A percentile compares a stretch with the other conserved stretches of the same genome.
Conservation (phyloP, 176 grass and related monocot genomes). For the Secale cereale region DNA sequence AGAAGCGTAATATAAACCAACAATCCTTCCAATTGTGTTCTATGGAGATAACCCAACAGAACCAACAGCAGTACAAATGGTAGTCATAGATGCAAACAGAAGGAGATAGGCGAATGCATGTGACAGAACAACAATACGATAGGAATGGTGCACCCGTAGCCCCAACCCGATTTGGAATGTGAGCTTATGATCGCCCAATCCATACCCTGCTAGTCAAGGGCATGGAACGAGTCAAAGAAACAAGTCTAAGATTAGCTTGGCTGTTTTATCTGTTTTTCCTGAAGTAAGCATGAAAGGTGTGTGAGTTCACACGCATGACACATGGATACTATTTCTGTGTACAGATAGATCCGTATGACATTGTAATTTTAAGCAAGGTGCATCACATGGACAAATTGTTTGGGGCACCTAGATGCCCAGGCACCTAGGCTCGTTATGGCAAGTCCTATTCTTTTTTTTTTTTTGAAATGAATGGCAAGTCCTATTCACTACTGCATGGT, state of each 20-base stretch:
- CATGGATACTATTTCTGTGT: neutral
- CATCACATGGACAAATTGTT: neutral
- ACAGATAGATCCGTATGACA: neutral
- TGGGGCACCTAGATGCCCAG: too few relatives aligned
- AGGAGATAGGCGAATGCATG: neutral
- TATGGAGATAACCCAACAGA: constrained; percentile 25
- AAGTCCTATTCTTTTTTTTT: too few relatives aligned
- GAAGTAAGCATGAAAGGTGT: constrained; percentile 3
- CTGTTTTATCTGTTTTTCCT: neutral
- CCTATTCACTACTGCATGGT: too few relatives aligned
- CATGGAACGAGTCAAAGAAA: neutral
- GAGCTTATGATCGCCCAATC: neutral
- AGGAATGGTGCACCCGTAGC: constrained; percentile 4
- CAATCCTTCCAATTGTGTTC: neutral
- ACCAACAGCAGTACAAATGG: neutral
- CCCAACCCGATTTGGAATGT: neutral
- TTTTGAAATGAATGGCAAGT: too few relatives aligned
- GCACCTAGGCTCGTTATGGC: too few relatives aligned
- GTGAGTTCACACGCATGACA: neutral
- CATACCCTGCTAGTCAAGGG: neutral
- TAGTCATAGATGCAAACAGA: neutral
- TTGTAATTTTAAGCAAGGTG: neutral
- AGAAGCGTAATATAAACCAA: constrained; percentile 10
- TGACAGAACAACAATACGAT: neutral
- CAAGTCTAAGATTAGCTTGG: neutral